These are phyloP conservation scores for Laburnicola sp. DNA, from an alignment of 2,329 filamentous ascomycete species.

Conservation along the genomic window DNA sequence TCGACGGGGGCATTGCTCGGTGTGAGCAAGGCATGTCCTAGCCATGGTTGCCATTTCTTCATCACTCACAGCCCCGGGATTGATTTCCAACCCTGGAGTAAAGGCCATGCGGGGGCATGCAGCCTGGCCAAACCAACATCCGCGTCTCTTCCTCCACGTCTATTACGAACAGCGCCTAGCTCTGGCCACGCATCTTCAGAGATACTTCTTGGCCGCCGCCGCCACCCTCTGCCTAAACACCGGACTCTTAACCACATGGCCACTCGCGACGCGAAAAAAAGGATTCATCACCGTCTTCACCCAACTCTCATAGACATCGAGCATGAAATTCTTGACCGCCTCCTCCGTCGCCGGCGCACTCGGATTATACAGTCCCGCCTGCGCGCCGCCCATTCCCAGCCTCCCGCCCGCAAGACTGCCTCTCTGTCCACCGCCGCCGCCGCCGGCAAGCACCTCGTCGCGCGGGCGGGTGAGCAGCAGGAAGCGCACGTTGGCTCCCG, in stretches of 20 bases:
- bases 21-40: too few species aligned
- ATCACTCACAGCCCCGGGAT: too few species aligned
- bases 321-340: constrained; percentile 91
- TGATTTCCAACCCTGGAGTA: too few species aligned
- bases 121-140: too few species aligned
- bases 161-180: too few species aligned
- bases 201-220: constrained; percentile 88
- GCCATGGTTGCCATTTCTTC: too few species aligned
- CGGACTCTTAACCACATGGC: constrained; percentile 81
- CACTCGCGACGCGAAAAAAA: constrained; percentile 85
- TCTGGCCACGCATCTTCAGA: too few species aligned
- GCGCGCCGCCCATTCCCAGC: constrained; percentile 47
- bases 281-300: constrained; percentile 97
- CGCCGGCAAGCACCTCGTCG: constrained; percentile 41
- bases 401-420: constrained; percentile 40
- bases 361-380: constrained; percentile 74
- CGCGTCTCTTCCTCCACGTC: not conserved
- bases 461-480: constrained; percentile 85
- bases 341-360: constrained; percentile 91
- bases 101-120: too few species aligned
- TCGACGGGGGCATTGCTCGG: too few species aligned
- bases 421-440: constrained; percentile 25
- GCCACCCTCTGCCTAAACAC: constrained; percentile 81
- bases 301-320: constrained; percentile 94
- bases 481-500: constrained; percentile 89